phyloP scores from a whole-genome alignment of 176 grass and related monocot genomes.

The Saccharum spontaneum region DNA sequence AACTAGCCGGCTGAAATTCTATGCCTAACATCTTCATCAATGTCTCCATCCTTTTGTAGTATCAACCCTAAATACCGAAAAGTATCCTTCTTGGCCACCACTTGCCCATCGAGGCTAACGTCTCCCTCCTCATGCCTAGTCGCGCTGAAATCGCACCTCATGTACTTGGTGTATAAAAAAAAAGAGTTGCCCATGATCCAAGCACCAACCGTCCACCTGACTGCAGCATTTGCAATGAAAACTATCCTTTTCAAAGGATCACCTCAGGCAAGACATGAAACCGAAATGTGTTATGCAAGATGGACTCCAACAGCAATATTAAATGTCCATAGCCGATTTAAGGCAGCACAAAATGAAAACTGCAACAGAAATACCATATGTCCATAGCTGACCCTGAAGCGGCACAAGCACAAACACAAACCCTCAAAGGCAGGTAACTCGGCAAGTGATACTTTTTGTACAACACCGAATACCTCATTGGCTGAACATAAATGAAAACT shows the following conservation, averaged over 20 bases:
- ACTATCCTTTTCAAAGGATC: slow-evolving; percentile 7
- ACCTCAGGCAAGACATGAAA: background rate
- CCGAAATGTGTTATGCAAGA: background rate
- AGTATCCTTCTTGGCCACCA: too few species aligned
- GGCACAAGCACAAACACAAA: slow-evolving; percentile 1
- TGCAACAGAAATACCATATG: background rate
- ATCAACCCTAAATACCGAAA: too few species aligned
- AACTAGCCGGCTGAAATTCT: too few species aligned
- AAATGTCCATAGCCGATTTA: background rate
- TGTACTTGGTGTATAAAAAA: too few species aligned
- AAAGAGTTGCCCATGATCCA: background rate
- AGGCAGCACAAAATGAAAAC: background rate
- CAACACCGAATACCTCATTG: background rate
- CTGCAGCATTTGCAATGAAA: background rate
- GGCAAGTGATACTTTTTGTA: background rate
- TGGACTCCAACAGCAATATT: background rate
- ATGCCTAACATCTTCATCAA: too few species aligned
- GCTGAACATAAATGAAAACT: slow-evolving; percentile 10
- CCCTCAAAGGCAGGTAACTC: background rate
- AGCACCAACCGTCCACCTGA: background rate
- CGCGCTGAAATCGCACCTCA: too few species aligned
- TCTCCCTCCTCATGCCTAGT: too few species aligned
- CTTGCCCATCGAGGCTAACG: too few species aligned
- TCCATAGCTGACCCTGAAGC: background rate
- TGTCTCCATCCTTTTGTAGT: too few species aligned